These are phyloP conservation scores for Trichocladium uniseriatum DNA, from an alignment of 495 filamentous ascomycete genomes.

Conservation along the genomic window DNA sequence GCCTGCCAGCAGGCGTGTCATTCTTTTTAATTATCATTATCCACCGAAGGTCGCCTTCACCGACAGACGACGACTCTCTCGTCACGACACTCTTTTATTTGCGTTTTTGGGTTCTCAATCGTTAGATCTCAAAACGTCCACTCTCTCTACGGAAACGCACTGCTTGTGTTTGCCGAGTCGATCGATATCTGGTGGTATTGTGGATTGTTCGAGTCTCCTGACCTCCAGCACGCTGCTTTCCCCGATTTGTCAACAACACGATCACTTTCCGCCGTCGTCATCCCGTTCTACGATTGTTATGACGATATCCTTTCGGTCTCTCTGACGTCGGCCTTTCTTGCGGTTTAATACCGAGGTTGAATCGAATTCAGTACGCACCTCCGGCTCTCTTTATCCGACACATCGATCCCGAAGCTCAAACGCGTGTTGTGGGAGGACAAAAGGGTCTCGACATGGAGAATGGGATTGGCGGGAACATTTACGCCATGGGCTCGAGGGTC, in stretches of 20 bases:
- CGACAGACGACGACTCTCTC: conserved; percentile 14
- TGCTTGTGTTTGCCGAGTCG: not conserved
- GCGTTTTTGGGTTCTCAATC: conserved; percentile 6
- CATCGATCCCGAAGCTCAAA: not conserved
- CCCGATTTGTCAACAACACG: not conserved
- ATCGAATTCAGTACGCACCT: not conserved
- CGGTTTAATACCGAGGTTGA: not conserved
- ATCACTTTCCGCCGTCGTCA: not conserved
- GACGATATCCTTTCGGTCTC: conserved; percentile 16
- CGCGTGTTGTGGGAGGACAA: conserved; percentile 6
- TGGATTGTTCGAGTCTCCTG: not conserved
- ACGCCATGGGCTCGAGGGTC: conserved; percentile 23
- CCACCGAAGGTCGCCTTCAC: not conserved
- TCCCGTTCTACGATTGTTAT: conserved; percentile 23
- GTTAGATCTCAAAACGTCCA: conserved; percentile 4
- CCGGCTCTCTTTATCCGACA: not conserved
- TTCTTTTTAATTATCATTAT: conserved; percentile 27
- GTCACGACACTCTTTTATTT: conserved; percentile 22
- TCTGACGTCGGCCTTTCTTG: conserved; percentile 12
- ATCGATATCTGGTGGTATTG: not conserved
- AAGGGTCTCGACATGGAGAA: conserved; percentile 21
- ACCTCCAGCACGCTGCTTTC: not conserved
- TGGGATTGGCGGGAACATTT: conserved; percentile 10
- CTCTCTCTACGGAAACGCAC: conserved; percentile 5
- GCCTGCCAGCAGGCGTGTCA: conserved; percentile 41